These are phyloP conservation scores for Phalaenopsis aphrodite DNA, from an alignment of 106 monocot species.

Conservation along the genomic window DNA sequence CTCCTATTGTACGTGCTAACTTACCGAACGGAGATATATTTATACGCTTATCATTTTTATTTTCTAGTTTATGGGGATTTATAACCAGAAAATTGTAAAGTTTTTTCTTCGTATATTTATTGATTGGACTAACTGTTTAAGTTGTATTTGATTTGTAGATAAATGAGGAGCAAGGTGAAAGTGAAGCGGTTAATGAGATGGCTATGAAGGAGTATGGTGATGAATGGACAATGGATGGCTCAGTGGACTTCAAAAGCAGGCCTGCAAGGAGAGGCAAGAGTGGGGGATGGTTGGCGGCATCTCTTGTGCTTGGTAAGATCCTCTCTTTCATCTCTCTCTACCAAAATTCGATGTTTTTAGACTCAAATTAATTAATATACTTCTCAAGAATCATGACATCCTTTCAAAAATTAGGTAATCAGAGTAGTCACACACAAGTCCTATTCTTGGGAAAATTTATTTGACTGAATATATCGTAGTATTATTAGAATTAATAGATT, in stretches of 20 bases:
- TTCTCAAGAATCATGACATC: background rate
- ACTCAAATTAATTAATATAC: too few species aligned
- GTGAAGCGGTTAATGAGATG: background rate
- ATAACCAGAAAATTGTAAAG: too few species aligned
- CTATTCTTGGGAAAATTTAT: too few species aligned
- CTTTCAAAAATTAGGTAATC: too few species aligned
- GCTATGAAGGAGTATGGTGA: background rate
- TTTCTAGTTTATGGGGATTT: too few species aligned
- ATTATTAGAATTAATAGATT: too few species aligned
- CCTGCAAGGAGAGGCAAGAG: conserved; percentile 17
- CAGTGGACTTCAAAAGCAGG: conserved; percentile 21
- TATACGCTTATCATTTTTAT: too few species aligned
- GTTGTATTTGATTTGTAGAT: background rate
- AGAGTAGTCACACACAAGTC: too few species aligned
- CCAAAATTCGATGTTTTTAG: background rate
- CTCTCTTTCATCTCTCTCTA: background rate
- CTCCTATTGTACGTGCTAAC: too few species aligned
- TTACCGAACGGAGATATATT: too few species aligned
- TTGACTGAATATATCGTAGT: too few species aligned
- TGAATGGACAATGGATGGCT: conserved; percentile 22
- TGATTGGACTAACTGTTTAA: background rate
- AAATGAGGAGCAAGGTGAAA: background rate
- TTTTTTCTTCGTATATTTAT: too few species aligned
- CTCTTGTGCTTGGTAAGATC: conserved; percentile 15
- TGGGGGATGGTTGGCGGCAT: conserved; percentile 25